Percentiles rank a stretch among this genome's conserved stretches.
Evolutionary conservation across 129 eudicot species (phyloP).

Genomic region (Chrysanthemum seticuspe): DNA sequence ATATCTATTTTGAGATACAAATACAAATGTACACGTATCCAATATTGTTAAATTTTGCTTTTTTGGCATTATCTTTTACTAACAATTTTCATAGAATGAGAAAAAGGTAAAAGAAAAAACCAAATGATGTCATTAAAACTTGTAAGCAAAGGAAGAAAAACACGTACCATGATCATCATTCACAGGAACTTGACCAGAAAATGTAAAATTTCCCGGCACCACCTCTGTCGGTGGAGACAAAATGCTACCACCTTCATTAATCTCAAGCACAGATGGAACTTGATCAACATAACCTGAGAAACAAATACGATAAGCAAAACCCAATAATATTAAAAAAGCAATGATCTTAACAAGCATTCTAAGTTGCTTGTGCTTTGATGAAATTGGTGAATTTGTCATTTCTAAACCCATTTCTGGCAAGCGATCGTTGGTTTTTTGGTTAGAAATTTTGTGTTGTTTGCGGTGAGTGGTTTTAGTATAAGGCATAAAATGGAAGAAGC

Average conservation of each 20-base stretch:
- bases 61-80: no score
- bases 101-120: no score
- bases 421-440: no score
- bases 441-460: neutral
- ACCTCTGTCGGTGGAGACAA: constrained; percentile 17
- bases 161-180: constrained; percentile 10
- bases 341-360: constrained; percentile 39
- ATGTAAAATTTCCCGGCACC: constrained; percentile 18
- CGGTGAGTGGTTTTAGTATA: neutral
- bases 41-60: no score
- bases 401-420: neutral
- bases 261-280: constrained; percentile 30
- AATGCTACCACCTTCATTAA: constrained; percentile 8
- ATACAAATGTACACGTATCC: no score
- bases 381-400: constrained; percentile 28
- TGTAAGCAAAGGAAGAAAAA: constrained; percentile 2
- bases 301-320: constrained; percentile 49
- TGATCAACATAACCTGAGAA: constrained; percentile 32
- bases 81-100: no score
- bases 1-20: no score
- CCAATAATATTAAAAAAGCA: constrained; percentile 43
- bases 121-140: neutral
- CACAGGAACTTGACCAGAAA: constrained; percentile 28
- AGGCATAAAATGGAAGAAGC: constrained; percentile 1
- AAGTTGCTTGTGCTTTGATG: constrained; percentile 26